A percentile compares a stretch with the other conserved stretches of the same genome.
Conservation (phyloP, 768 basidiomycete species). For the Psilocybe cubensis region DNA sequence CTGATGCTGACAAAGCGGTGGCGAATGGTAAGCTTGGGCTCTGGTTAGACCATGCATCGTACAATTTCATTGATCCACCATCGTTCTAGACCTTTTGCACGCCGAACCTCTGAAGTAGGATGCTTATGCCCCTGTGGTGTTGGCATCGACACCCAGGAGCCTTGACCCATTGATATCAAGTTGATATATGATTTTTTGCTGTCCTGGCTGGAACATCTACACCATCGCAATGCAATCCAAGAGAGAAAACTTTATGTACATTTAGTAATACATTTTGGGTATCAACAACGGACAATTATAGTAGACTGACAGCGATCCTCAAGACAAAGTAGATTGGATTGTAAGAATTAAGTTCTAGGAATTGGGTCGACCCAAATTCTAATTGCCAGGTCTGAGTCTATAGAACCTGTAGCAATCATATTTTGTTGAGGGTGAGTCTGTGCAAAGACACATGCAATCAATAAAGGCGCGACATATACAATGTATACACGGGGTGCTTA, state of each 20-base stretch:
- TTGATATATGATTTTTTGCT: neutral
- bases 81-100: slow-evolving; percentile 53
- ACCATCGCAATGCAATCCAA: neutral
- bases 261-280: slow-evolving; percentile 24
- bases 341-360: slow-evolving; percentile 20
- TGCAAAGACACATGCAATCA: slow-evolving; percentile 3
- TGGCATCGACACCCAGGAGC: neutral
- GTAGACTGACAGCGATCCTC: slow-evolving; percentile 1
- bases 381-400: slow-evolving; percentile 83
- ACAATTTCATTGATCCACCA: slow-evolving; percentile 5
- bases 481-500: slow-evolving; percentile 32
- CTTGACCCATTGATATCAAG: no score
- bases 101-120: slow-evolving; percentile 60
- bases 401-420: slow-evolving; percentile 86
- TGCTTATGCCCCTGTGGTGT: neutral
- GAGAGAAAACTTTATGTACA: slow-evolving; percentile 22
- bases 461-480: neutral
- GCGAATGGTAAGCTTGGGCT: slow-evolving; percentile 63
- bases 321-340: neutral
- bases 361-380: slow-evolving; percentile 79
- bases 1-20: slow-evolving; percentile 77
- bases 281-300: slow-evolving; percentile 15
- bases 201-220: neutral
- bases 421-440: slow-evolving; percentile 87
- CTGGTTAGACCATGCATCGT: neutral